Evolutionary conservation across 306 rosid genomes (phyloP).

Genomic region (Bauhinia variegata): DNA sequence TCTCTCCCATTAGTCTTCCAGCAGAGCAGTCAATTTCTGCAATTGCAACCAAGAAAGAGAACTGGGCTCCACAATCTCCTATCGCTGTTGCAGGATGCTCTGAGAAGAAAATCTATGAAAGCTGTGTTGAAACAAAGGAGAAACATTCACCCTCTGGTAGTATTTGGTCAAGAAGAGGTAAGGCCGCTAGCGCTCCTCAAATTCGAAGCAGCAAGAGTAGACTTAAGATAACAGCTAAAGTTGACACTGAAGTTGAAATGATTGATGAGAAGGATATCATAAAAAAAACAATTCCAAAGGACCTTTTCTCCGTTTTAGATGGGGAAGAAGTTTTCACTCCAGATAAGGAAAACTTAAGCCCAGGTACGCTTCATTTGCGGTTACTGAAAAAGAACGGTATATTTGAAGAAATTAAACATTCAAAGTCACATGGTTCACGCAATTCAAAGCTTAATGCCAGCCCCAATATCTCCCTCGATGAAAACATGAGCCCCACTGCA

Average conservation of each 20-base stretch:
- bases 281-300: too few relatives aligned
- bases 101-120: conserved; percentile 25
- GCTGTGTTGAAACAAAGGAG: conserved; percentile 31
- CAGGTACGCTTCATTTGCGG: conserved; percentile 48
- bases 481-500: conserved; percentile 34
- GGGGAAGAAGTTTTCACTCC: conserved; percentile 51
- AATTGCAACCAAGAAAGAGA: conserved; percentile 18
- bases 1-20: conserved; percentile 24
- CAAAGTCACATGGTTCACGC: conserved; percentile 40
- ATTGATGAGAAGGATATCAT: too few relatives aligned
- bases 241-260: conserved; percentile 35
- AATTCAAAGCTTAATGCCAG: conserved; percentile 38
- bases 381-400: conserved; percentile 54
- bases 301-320: too few relatives aligned
- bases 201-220: conserved; percentile 49
- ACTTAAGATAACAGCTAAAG: conserved; percentile 24
- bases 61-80: conserved; percentile 39
- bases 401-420: conserved; percentile 43
- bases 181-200: conserved; percentile 60
- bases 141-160: conserved; percentile 36
- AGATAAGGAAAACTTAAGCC: conserved; percentile 73
- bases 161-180: conserved; percentile 74
- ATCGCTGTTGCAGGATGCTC: conserved; percentile 30
- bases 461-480: conserved; percentile 41
- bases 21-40: conserved; percentile 38